These are phyloP conservation scores for Torulaspora delbrueckii DNA, from an alignment of 805 yeast species.

Conservation along the genomic window DNA sequence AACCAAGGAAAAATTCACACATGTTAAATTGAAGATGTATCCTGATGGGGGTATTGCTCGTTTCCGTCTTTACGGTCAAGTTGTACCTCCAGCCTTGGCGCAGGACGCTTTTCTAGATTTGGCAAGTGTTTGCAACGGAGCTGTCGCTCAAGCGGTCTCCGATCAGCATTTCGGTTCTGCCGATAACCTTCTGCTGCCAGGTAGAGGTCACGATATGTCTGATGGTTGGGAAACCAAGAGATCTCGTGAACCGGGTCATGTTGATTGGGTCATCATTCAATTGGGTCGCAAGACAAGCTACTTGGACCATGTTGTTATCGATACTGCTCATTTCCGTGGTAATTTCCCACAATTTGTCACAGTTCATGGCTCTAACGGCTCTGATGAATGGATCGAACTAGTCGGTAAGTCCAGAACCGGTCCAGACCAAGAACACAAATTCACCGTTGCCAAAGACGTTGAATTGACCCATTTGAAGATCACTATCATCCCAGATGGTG, in stretches of 20 bases:
- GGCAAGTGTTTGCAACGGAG: slow-evolving; percentile 83
- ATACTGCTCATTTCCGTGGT: slow-evolving; percentile 92
- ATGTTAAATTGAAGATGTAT: slow-evolving; percentile 81
- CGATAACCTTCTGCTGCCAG: slow-evolving; percentile 83
- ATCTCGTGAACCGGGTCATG: slow-evolving; percentile 76
- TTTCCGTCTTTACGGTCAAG: slow-evolving; percentile 82
- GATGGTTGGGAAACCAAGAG: slow-evolving; percentile 98
- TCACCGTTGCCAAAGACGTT: slow-evolving; percentile 33
- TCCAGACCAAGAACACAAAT: slow-evolving; percentile 79
- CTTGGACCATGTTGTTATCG: slow-evolving; percentile 61
- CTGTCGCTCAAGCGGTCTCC: slow-evolving; percentile 74
- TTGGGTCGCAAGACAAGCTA: slow-evolving; percentile 59
- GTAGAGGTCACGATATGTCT: slow-evolving; percentile 93
- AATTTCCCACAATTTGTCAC: slow-evolving; percentile 82
- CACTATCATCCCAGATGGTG: slow-evolving; percentile 93
- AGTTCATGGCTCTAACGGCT: slow-evolving; percentile 55
- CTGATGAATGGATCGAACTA: slow-evolving; percentile 55
- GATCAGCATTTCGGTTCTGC: slow-evolving; percentile 96
- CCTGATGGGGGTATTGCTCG: slow-evolving; percentile 99
- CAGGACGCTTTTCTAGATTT: slow-evolving; percentile 67
- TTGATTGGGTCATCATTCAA: slow-evolving; percentile 85
- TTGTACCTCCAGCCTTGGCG: slow-evolving; percentile 57
- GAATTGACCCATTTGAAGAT: slow-evolving; percentile 66
- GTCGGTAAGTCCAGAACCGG: slow-evolving; percentile 68
- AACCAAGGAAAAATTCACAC: slow-evolving; percentile 66